A percentile compares a stretch with the other conserved stretches of the same genome.
Evolutionary conservation across 2,329 filamentous ascomycete genomes (phyloP).

Genomic region (Pseudogymnoascus verrucosus): DNA sequence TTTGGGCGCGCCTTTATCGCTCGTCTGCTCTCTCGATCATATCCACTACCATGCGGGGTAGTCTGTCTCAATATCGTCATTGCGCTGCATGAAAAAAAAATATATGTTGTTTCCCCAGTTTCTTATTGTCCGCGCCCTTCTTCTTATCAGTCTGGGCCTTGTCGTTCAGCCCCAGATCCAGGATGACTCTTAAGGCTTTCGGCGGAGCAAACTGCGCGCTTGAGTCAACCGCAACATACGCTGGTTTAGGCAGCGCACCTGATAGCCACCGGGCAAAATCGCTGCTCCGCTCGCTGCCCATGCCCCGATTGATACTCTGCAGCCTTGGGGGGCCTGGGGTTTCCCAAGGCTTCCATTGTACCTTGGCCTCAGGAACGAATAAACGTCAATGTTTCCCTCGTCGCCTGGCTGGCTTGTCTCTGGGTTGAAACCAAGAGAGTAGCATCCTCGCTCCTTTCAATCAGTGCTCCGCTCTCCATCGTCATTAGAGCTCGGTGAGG

Average conservation of each 20-base stretch:
- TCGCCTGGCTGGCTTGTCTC: constrained; percentile 3
- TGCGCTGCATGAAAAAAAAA: background rate
- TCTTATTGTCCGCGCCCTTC: background rate
- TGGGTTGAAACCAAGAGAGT: constrained; percentile 5
- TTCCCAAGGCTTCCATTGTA: constrained; percentile 6
- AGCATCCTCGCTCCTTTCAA: constrained; percentile 6
- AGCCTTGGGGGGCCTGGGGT: constrained; percentile 1
- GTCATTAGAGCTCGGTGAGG: background rate
- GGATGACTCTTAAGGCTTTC: constrained; percentile 3
- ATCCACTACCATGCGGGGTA: background rate
- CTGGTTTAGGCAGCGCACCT: constrained; percentile 5
- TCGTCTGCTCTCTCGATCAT: background rate
- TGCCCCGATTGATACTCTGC: constrained; percentile 6
- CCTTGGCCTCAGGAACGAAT: constrained; percentile 6
- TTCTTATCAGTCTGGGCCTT: constrained; percentile 1
- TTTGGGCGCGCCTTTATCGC: background rate
- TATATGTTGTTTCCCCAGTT: background rate
- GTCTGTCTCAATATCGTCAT: background rate
- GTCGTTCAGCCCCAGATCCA: background rate
- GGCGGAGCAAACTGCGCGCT: constrained; percentile 4
- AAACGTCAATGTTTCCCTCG: constrained; percentile 3
- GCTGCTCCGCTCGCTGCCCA: background rate
- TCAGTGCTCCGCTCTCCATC: background rate
- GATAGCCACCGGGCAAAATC: background rate
- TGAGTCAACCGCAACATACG: constrained; percentile 4